Base-by-base conservation (phyloP, 2,329 filamentous ascomycete genomes). In the Triangularia verruculosa region DNA sequence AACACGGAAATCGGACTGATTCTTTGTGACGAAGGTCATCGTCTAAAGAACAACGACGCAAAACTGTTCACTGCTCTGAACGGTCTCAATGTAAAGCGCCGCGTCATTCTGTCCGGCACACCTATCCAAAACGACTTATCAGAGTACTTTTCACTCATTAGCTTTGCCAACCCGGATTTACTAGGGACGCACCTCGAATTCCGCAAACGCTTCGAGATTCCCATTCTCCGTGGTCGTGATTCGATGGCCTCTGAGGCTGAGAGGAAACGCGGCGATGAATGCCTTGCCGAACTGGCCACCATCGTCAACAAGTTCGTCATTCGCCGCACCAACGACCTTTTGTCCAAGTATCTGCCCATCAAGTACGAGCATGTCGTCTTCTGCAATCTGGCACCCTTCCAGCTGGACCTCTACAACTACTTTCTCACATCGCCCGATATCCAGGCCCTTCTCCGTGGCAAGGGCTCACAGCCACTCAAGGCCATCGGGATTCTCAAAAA, bases 341-440 rank as follows among this genome's bases (percentile, higher is more conserved):
- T 99, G 24, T 97, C 94, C 59, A 99, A 99, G 76, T 99, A 99
- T 74, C 79, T 99, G 64, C 95, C 95, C 0, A 89, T 98, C 80
- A 99, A 99, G 80, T 99, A 99, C 77, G 95, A 99, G 77, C 95
- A 99, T 74, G 95, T 99, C 28, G 95, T 99, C 0, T 99, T 99
- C 78, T 99, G 95, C 82, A 94, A 94, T 70, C 83, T 97, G 54
- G 90, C 95, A 15, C 91, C 91, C 0, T 98, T 99, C 78, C 95
- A 99, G 76, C 84, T 93, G 61, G 91, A 92, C 69, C 81, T 99
- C 1, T 99, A 99, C 81, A 97, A 97, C 72, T 92, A 97, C 76
- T 99, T 99, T 76, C 93, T 99, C 76, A 92, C 90, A 57, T 97
- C 93, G 65, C 94, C 95, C 0, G 92, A 96, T 65, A 98, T 99